Conservation (phyloP, 108 stramenopile genomes). For the Parmales sp. region DNA sequence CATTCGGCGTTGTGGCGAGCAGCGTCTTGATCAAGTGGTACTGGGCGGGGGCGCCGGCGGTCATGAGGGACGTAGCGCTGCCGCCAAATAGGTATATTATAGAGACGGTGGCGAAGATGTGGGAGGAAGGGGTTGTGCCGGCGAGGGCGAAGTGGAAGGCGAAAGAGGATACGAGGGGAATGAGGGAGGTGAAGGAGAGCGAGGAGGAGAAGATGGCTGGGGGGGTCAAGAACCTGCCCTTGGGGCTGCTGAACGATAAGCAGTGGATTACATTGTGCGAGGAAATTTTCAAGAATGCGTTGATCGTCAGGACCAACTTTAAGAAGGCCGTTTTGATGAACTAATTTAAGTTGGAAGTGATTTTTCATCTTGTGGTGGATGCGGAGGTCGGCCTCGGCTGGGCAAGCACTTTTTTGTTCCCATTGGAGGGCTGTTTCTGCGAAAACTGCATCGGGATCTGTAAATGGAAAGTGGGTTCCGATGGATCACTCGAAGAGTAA, state of each 20-base stretch:
- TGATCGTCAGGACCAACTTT: slow-evolving; percentile 1
- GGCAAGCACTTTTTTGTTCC: too few species aligned
- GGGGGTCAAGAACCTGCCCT: slow-evolving; percentile 1
- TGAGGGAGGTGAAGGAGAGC: neutral
- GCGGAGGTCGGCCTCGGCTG: too few species aligned
- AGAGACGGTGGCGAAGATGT: neutral
- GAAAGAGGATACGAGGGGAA: neutral
- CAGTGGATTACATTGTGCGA: neutral
- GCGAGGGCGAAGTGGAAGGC: neutral
- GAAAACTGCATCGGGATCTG: too few species aligned
- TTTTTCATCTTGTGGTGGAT: too few species aligned
- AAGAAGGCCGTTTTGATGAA: too few species aligned
- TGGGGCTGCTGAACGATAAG: neutral
- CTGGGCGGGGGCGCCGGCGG: neutral
- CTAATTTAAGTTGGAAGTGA: too few species aligned
- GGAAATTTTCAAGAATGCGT: slow-evolving; percentile 6
- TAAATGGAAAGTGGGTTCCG: too few species aligned
- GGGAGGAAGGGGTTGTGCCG: neutral
- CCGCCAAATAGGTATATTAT: neutral
- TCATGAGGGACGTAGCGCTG: slow-evolving; percentile 1
- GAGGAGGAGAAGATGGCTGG: neutral
- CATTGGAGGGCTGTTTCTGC: too few species aligned
- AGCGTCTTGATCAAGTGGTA: neutral
- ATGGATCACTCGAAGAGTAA: too few species aligned
- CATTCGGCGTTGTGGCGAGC: neutral